Base-by-base conservation (phyloP, 495 filamentous ascomycete species). In the Hyaloscypha variabilis region DNA sequence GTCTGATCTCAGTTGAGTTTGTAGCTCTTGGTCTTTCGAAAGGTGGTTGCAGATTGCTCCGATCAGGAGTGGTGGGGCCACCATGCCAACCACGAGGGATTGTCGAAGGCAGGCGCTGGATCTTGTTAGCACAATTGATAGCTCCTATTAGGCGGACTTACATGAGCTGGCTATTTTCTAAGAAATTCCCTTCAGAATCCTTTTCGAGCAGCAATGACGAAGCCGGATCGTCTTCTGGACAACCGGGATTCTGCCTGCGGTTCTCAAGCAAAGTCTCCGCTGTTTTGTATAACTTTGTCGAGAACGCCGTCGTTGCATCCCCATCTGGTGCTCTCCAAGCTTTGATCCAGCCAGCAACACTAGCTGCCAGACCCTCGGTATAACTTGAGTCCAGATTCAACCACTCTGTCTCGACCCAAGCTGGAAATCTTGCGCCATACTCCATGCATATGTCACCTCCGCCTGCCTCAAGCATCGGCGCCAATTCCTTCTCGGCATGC, bases 41-140 rank as follows among this genome's bases (percentile, higher is more conserved):
- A 54, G 21, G 26, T 54, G 51, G 26, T 54, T 54, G 21, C 51
- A 54, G 6, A 54, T 54, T 54, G 51, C 51, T 54, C 51, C 51
- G 26, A 54, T 54, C 21, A 54, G 17, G 23, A 54, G 26, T 5
- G 51, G 51, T 54, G 51, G 51, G 11, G 51, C 51, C 5, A 54
- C 51, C 51, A 54, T 54, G 8, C 51, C 51, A 13, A 54, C 21
- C 6, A 54, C 51, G 19, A 54, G 51, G 11, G 51, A 54, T 19
- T 54, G 51, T 3, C 51, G 51, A 17, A 46, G 39, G 39, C 39
- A 46, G 17, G 6, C 39, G 4, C 39, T 46, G 19, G 39, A 46
- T 46, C 11, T 46, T 46, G 39, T 46, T 46, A 46, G 39, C 11
- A 46, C 4, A 17, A 19, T 19, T 46, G 39, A 8, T 19, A 8